A percentile compares a stretch with the other conserved stretches of the same genome.
These are phyloP conservation scores for Scheffersomyces spartinae DNA, from an alignment of 805 yeast genomes.

Conservation along the genomic window DNA sequence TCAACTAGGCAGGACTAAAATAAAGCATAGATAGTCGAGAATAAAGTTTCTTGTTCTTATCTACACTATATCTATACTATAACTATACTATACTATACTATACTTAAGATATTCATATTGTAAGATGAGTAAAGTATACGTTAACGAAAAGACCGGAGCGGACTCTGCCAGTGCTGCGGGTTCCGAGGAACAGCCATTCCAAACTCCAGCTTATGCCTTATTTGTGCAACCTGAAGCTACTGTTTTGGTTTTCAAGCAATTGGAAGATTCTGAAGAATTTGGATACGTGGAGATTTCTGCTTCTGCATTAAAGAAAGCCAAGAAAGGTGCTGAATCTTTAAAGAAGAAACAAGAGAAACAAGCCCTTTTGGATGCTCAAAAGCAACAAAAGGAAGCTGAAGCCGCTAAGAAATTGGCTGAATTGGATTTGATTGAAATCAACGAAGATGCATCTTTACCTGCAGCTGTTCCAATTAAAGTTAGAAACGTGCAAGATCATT, in stretches of 20 bases:
- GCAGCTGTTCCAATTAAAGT: constrained; percentile 60
- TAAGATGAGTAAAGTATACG: too few relatives aligned
- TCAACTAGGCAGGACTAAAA: too few relatives aligned
- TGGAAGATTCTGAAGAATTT: constrained; percentile 39
- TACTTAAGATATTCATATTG: too few relatives aligned
- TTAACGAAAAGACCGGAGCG: constrained; percentile 62
- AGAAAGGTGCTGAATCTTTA: constrained; percentile 87
- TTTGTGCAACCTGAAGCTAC: constrained; percentile 41
- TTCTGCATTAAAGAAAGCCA: constrained; percentile 89
- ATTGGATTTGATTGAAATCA: constrained; percentile 57
- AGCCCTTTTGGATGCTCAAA: constrained; percentile 43
- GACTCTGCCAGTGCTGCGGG: constrained; percentile 56
- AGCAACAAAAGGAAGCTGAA: constrained; percentile 44
- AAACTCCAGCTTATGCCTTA: constrained; percentile 76
- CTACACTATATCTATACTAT: too few relatives aligned
- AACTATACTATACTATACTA: too few relatives aligned
- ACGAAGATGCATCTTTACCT: constrained; percentile 66
- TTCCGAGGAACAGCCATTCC: constrained; percentile 56
- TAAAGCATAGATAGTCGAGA: too few relatives aligned
- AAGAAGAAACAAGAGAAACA: constrained; percentile 71
- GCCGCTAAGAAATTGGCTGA: constrained; percentile 69
- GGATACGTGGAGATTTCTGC: constrained; percentile 72
- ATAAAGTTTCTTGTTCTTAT: too few relatives aligned
- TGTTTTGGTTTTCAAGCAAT: constrained; percentile 47
- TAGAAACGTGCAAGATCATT: constrained; percentile 34